A percentile compares a stretch with the other conserved stretches of the same genome.
These are phyloP conservation scores for Pythium angustatum DNA, from an alignment of 352 stramenopile genomes.

Conservation along the genomic window DNA sequence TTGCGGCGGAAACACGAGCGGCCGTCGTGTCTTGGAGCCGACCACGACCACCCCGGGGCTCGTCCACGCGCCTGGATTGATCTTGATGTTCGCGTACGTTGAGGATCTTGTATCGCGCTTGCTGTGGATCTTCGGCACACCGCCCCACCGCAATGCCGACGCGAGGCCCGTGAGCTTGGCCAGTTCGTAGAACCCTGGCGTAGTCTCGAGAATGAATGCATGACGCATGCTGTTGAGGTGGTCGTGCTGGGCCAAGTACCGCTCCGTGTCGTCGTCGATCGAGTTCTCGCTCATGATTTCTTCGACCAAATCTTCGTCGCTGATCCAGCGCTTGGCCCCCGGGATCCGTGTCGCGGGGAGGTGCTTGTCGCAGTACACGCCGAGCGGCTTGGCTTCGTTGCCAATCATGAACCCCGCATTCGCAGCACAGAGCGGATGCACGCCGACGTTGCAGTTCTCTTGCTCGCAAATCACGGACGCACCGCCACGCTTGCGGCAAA, in stretches of 20 bases:
- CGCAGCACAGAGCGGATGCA: slow-evolving; percentile 75
- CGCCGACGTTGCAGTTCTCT: slow-evolving; percentile 75
- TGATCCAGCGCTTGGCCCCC: slow-evolving; percentile 82
- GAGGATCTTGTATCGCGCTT: slow-evolving; percentile 34
- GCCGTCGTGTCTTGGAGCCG: slow-evolving; percentile 42
- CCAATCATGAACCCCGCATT: slow-evolving; percentile 83
- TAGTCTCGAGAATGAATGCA: slow-evolving; percentile 78
- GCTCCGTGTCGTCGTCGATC: slow-evolving; percentile 41
- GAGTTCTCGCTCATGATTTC: slow-evolving; percentile 83
- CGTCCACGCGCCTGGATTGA: slow-evolving; percentile 43
- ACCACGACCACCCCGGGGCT: slow-evolving; percentile 46
- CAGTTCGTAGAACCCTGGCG: slow-evolving; percentile 54
- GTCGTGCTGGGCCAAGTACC: slow-evolving; percentile 12
- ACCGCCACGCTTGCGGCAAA: slow-evolving; percentile 79
- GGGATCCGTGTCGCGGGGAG: slow-evolving; percentile 62
- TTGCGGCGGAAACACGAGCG: slow-evolving; percentile 49
- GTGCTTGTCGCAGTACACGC: slow-evolving; percentile 85
- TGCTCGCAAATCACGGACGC: slow-evolving; percentile 81
- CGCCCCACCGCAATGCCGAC: slow-evolving; percentile 40
- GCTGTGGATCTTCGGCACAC: slow-evolving; percentile 10
- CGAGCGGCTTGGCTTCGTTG: slow-evolving; percentile 62
- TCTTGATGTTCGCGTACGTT: slow-evolving; percentile 32
- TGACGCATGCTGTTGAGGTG: slow-evolving; percentile 51
- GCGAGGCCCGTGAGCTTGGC: slow-evolving; percentile 46
- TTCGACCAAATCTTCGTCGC: slow-evolving; percentile 79